These are phyloP conservation scores for Penicillium oxalicum DNA, from an alignment of 2,329 filamentous ascomycete species.

Conservation along the genomic window DNA sequence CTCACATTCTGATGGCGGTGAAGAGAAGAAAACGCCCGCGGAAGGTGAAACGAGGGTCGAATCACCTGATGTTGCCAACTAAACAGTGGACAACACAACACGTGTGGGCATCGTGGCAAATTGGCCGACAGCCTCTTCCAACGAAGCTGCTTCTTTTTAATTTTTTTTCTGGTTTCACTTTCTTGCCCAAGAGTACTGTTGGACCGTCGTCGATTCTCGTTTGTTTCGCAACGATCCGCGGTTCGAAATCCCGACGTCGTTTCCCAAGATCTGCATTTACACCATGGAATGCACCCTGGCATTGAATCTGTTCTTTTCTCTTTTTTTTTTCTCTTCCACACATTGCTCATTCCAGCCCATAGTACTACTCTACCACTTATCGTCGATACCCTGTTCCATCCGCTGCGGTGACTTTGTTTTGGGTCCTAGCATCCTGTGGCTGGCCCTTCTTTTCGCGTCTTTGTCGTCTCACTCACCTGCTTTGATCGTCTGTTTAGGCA, in stretches of 20 bases:
- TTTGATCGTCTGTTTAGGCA: not conserved
- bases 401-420: constrained; percentile 13
- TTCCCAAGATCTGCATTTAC: too few relatives aligned
- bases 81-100: not conserved
- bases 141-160: too few relatives aligned
- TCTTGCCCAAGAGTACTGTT: too few relatives aligned
- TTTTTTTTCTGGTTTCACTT: too few relatives aligned
- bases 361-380: constrained; percentile 14
- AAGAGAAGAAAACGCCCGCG: not conserved
- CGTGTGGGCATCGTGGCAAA: not conserved
- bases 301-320: too few relatives aligned
- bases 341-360: constrained; percentile 6
- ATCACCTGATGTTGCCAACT: constrained; percentile 1
- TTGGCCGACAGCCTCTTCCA: too few relatives aligned
- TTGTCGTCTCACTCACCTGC: not conserved
- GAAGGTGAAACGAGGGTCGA: constrained; percentile 5
- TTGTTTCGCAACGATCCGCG: too few relatives aligned
- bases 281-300: too few relatives aligned
- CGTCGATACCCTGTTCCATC: constrained; percentile 22
- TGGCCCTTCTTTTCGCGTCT: not conserved
- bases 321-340: too few relatives aligned
- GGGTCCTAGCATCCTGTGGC: not conserved
- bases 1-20: too few relatives aligned
- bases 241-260: too few relatives aligned
- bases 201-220: too few relatives aligned